These are phyloP conservation scores for Syzygium aromaticum DNA, from an alignment of 345 rosid species.

Conservation along the genomic window DNA sequence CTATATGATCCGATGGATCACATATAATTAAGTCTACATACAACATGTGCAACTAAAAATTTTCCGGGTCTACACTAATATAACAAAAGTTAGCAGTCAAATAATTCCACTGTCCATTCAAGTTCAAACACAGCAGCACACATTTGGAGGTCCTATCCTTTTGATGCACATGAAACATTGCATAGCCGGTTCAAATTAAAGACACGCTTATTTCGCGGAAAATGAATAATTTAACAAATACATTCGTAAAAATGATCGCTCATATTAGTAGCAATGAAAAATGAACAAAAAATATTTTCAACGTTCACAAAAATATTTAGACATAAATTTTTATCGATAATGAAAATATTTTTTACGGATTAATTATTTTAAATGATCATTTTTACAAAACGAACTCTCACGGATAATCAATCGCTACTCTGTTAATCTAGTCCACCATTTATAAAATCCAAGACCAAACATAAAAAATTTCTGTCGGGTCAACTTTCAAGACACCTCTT, in stretches of 20 bases:
- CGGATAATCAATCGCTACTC: not conserved
- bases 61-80: not conserved
- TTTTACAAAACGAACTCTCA: not conserved
- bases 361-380: not conserved
- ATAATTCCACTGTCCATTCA: not conserved
- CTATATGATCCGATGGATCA: not conserved
- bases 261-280: not conserved
- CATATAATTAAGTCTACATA: too few relatives aligned
- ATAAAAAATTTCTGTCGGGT: not conserved
- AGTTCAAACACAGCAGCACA: not conserved
- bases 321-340: not conserved
- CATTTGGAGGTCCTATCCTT: not conserved
- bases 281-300: not conserved
- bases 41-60: not conserved
- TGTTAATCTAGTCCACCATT: not conserved
- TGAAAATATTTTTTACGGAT: not conserved
- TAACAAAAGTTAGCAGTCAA: not conserved
- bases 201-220: accelerated
- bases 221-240: not conserved
- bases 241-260: not conserved
- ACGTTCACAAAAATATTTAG: not conserved
- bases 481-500: not conserved
- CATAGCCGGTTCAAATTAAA: not conserved
- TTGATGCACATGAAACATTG: not conserved
- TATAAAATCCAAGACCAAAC: not conserved